Conservation (phyloP, 331 rosid genomes). For the Spiraea crenata region DNA sequence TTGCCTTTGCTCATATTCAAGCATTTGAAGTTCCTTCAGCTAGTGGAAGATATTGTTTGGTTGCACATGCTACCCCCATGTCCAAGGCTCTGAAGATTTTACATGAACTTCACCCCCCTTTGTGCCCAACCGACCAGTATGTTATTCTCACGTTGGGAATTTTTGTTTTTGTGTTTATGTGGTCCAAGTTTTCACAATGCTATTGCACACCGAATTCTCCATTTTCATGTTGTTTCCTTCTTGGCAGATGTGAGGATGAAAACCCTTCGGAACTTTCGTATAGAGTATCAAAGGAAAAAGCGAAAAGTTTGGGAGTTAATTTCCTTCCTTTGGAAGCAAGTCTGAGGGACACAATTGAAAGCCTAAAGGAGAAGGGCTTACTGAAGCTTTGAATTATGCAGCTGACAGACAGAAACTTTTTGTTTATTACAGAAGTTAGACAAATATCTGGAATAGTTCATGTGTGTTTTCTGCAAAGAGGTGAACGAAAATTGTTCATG, state of each 20-base stretch:
- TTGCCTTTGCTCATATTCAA: conserved; percentile 19
- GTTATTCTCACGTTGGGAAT: neutral
- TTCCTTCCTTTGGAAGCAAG: conserved; percentile 36
- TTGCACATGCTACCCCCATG: conserved; percentile 3
- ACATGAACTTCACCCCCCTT: neutral
- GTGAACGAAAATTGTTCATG: neutral
- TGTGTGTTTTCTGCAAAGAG: neutral
- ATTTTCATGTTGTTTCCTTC: neutral
- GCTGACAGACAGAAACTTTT: neutral
- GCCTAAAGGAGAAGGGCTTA: conserved; percentile 40
- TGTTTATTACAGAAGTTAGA: neutral
- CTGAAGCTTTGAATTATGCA: conserved; percentile 26
- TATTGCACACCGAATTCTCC: too few relatives aligned
- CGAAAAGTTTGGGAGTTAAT: conserved; percentile 34
- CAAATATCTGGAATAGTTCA: too few relatives aligned
- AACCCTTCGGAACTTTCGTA: conserved; percentile 15
- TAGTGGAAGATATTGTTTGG: conserved; percentile 23
- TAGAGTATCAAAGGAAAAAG: conserved; percentile 39
- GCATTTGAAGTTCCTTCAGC: conserved; percentile 25
- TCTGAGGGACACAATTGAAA: conserved; percentile 30
- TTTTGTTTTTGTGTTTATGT: too few relatives aligned
- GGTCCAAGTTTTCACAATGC: too few relatives aligned
- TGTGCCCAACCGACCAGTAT: conserved; percentile 17
- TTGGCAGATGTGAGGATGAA: conserved; percentile 41
- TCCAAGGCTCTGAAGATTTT: conserved; percentile 3